These are phyloP conservation scores for Talaromyces thailandensis DNA, from an alignment of 495 filamentous ascomycete genomes.

Conservation along the genomic window DNA sequence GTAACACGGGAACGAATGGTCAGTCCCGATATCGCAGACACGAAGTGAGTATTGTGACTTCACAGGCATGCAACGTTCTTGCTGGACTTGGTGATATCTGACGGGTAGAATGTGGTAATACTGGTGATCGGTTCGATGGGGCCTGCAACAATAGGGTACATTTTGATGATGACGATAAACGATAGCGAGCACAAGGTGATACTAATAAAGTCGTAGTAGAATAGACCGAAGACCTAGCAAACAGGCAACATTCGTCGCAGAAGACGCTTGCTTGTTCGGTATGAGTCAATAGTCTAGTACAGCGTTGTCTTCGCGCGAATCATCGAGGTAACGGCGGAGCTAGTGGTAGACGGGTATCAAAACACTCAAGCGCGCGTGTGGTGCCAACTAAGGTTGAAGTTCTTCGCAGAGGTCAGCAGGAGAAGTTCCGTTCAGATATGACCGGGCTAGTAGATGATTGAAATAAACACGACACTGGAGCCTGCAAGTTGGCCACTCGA, in stretches of 20 bases:
- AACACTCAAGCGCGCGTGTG: not conserved
- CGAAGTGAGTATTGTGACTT: constrained; percentile 7
- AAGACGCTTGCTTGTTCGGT: not conserved
- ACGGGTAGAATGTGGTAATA: constrained; percentile 18
- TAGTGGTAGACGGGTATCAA: not conserved
- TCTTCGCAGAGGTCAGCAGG: not conserved
- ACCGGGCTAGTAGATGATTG: not conserved
- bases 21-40: not conserved
- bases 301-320: not conserved
- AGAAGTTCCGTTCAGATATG: not conserved
- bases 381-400: not conserved
- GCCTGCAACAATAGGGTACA: constrained; percentile 22
- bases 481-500: constrained; percentile 2
- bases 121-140: constrained; percentile 22
- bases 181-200: not conserved
- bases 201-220: not conserved
- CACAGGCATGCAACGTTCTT: constrained; percentile 17
- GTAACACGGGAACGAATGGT: constrained; percentile 1
- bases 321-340: constrained; percentile 1
- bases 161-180: constrained; percentile 15
- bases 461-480: constrained; percentile 1
- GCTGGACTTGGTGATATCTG: constrained; percentile 17
- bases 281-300: not conserved
- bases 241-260: not conserved
- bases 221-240: not conserved